Evolutionary conservation across 495 filamentous ascomycete species (phyloP), one percentile per base, ranked within the genome.

Genomic region (Neurospora sp.): DNA sequence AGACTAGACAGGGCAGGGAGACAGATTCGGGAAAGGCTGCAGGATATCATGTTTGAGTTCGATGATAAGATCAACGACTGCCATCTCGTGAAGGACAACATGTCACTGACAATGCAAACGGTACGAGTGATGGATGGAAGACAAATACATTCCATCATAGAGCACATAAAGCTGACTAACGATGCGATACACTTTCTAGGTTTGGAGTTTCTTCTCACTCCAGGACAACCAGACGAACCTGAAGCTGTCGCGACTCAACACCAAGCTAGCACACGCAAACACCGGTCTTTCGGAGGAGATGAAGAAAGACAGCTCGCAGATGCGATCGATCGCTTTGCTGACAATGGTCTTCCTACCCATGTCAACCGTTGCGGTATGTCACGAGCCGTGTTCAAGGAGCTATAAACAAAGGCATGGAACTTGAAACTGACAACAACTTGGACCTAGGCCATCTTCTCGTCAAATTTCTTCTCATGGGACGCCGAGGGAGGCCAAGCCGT

Each of bases 311-410:
- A 81, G 79, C 69, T 69, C 72, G 16, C 74, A 77, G 39, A 81
- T 78, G 79, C 79, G 73, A 46, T 73, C 69, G 3, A 78, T 82
- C n/a, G 76, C 79, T 10, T 11, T 77, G 39, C 42, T 81, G 71
- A 81, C 80, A 18, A 76, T 79, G 77, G 20, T 78, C 2, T 80
- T 81, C 39, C 59, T 81, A 6, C 71, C 71, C 5, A 16, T 72
- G 35, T 68, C 59, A 3, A 41, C 59, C 0, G 48, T 68, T 69
- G 48, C 59, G 14, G 48, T 42, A 69, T 31, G 27, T 68, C 18
- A 20, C 18, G 2, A n/a, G 3, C 3, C 20, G 22, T 27, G 20
- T 59, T 14, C 48, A n/a, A 27, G 20, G 48, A 48, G 12, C 5
- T 59, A 9, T 59, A 27, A 59, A 59, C 3, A 27, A 59, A 59